phyloP scores from a whole-genome alignment of 805 yeast species.

The Cephaloascus fragrans region DNA sequence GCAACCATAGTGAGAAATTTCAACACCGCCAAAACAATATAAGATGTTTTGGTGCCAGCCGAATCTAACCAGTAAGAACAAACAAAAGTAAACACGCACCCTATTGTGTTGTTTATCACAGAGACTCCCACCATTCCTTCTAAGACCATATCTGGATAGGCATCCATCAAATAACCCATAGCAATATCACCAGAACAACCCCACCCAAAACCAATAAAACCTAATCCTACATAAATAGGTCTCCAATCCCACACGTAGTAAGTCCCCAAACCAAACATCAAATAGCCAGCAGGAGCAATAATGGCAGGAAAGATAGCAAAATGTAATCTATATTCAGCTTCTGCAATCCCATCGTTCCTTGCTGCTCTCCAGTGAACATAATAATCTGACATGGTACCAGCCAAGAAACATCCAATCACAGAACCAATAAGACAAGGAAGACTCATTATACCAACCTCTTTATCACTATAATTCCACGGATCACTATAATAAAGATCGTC shows the following conservation, averaged over 20 bases:
- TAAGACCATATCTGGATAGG: constrained; percentile 59
- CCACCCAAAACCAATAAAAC: constrained; percentile 58
- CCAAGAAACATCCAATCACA: constrained; percentile 53
- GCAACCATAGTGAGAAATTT: constrained; percentile 49
- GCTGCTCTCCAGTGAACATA: constrained; percentile 55
- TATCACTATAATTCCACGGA: constrained; percentile 58
- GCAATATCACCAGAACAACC: constrained; percentile 68
- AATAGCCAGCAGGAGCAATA: constrained; percentile 51
- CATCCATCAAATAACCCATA: constrained; percentile 56
- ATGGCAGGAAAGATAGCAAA: constrained; percentile 45
- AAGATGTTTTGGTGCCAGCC: constrained; percentile 48
- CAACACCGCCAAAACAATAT: constrained; percentile 49
- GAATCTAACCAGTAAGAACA: constrained; percentile 53
- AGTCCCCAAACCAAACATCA: constrained; percentile 60
- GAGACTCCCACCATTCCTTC: constrained; percentile 67
- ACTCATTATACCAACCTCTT: constrained; percentile 69
- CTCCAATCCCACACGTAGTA: constrained; percentile 44
- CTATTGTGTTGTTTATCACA: constrained; percentile 53
- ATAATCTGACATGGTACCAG: constrained; percentile 51
- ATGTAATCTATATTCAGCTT: constrained; percentile 57
- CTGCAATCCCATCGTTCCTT: constrained; percentile 49
- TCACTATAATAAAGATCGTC: constrained; percentile 55
- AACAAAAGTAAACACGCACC: constrained; percentile 57
- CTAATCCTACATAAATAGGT: constrained; percentile 49
- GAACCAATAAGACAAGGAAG: constrained; percentile 63